Evolutionary conservation across 768 basidiomycete genomes (phyloP), one percentile per base, ranked within the genome.

Genomic region (Dictyophora rubrovolvata): DNA sequence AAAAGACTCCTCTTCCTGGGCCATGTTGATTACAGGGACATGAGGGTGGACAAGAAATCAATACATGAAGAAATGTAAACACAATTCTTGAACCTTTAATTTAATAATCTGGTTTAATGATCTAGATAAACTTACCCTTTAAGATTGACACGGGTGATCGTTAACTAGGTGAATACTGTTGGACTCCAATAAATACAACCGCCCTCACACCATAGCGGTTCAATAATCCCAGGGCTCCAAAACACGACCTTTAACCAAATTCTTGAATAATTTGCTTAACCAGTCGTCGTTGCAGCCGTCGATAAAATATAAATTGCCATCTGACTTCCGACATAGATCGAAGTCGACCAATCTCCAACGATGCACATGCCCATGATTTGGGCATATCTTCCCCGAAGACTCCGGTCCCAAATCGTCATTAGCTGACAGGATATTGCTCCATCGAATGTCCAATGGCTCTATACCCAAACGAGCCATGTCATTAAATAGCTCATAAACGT

Each of bases 361-460:
- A 28, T 53, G 52, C 52, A n/a, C 36, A 28, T 53, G 52, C 10
- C 52, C 52, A 17, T 53, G 52, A n/a, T 53, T 33, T 53, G 52
- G 52, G 22, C n/a, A 53, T n/a, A 53, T 11, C 2, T 9, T 42
- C 10, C 42, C 42, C n/a, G 42, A 9, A 14, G n/a, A 42, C n/a
- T n/a, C n/a, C n/a, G n/a, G n/a, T n/a, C n/a, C n/a, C n/a, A n/a
- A n/a, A n/a, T n/a, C n/a, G 42, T 42, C 42, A 42, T n/a, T 42
- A n/a, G 28, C 53, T 37, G 53, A 18, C 1, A 53, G 23, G 17
- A 53, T 53, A 53, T 53, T 53, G 33, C 22, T 23, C 53, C 53
- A 53, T 53, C 53, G 11, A 8, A 53, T 33, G 11, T 33, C 53
- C 23, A 53, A 2, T 7, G 18, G 11, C 12, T 33, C 52, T n/a